These are phyloP conservation scores for Cucurbita argyrosperma DNA, from an alignment of 306 rosid species.

Conservation along the genomic window DNA sequence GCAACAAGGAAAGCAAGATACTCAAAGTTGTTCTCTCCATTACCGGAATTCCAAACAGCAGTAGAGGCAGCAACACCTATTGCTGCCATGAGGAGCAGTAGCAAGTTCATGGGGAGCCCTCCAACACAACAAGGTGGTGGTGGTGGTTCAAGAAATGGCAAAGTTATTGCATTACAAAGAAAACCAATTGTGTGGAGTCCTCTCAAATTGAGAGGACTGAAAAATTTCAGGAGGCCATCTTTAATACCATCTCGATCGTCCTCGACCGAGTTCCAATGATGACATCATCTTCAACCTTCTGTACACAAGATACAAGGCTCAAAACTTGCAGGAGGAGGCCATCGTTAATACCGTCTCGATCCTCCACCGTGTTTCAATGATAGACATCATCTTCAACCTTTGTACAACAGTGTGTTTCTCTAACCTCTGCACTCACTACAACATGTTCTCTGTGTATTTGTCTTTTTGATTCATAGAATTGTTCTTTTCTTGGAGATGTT, in stretches of 20 bases:
- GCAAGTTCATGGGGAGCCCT: slow-evolving; percentile 82
- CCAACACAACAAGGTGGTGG: slow-evolving; percentile 17
- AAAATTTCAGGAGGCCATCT: slow-evolving; percentile 42
- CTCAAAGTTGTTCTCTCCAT: slow-evolving; percentile 61
- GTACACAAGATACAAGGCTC: not conserved
- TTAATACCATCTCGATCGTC: slow-evolving; percentile 41
- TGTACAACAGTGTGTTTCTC: not conserved
- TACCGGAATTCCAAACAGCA: slow-evolving; percentile 39
- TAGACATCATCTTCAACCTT: not conserved
- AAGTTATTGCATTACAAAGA: slow-evolving; percentile 40
- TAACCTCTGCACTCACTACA: not conserved
- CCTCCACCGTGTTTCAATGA: slow-evolving; percentile 24
- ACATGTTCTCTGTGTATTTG: not conserved
- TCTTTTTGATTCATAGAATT: not conserved
- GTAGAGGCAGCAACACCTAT: slow-evolving; percentile 47
- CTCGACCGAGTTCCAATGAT: slow-evolving; percentile 30
- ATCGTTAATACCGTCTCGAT: slow-evolving; percentile 28
- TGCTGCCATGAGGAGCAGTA: slow-evolving; percentile 48
- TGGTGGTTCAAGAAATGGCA: slow-evolving; percentile 29
- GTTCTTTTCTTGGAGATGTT: slow-evolving; percentile 3
- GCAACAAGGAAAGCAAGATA: slow-evolving; percentile 38
- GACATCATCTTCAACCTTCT: not conserved
- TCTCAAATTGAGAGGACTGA: slow-evolving; percentile 45
- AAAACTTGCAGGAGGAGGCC: slow-evolving; percentile 39
- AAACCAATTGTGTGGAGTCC: slow-evolving; percentile 83